These are phyloP conservation scores for Solanum sejunctum DNA, from an alignment of 257 asterid species.

Conservation along the genomic window DNA sequence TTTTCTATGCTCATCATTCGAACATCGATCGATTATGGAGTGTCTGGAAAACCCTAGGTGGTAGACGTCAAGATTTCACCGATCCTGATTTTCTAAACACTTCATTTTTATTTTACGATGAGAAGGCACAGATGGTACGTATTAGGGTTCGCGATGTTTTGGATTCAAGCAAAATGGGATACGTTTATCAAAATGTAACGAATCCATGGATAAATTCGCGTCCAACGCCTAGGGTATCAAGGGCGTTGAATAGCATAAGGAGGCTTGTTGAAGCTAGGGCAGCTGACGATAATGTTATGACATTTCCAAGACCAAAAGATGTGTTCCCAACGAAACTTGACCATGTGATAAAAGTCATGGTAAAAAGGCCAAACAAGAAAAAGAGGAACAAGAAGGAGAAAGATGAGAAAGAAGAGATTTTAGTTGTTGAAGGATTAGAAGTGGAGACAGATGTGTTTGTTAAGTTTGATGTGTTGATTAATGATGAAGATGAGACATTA, in stretches of 20 bases:
- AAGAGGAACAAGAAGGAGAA: slow-evolving; percentile 44
- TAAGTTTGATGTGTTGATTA: slow-evolving; percentile 52
- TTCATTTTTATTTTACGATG: slow-evolving; percentile 58
- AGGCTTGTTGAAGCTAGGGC: slow-evolving; percentile 38
- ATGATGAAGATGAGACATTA: slow-evolving; percentile 39
- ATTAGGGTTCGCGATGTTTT: slow-evolving; percentile 51
- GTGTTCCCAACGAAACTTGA: slow-evolving; percentile 45
- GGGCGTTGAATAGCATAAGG: slow-evolving; percentile 23
- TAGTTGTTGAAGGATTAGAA: slow-evolving; percentile 40
- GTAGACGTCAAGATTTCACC: slow-evolving; percentile 46
- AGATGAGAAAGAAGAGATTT: slow-evolving; percentile 37
- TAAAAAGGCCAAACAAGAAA: slow-evolving; percentile 41
- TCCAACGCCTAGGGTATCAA: slow-evolving; percentile 43
- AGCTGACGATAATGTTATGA: slow-evolving; percentile 13
- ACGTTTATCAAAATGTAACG: slow-evolving; percentile 38
- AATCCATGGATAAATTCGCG: slow-evolving; percentile 44
- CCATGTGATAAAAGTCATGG: slow-evolving; percentile 29
- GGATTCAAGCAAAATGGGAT: slow-evolving; percentile 48
- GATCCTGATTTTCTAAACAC: slow-evolving; percentile 54
- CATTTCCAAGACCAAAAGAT: slow-evolving; percentile 1
- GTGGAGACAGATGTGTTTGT: slow-evolving; percentile 31
- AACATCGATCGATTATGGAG: slow-evolving; percentile 69
- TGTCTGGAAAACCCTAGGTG: slow-evolving; percentile 62
- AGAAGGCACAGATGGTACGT: slow-evolving; percentile 65
- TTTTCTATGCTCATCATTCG: slow-evolving; percentile 67